These are phyloP conservation scores for Trichoderma semiorbis DNA, from an alignment of 2,329 filamentous ascomycete genomes.

Conservation along the genomic window DNA sequence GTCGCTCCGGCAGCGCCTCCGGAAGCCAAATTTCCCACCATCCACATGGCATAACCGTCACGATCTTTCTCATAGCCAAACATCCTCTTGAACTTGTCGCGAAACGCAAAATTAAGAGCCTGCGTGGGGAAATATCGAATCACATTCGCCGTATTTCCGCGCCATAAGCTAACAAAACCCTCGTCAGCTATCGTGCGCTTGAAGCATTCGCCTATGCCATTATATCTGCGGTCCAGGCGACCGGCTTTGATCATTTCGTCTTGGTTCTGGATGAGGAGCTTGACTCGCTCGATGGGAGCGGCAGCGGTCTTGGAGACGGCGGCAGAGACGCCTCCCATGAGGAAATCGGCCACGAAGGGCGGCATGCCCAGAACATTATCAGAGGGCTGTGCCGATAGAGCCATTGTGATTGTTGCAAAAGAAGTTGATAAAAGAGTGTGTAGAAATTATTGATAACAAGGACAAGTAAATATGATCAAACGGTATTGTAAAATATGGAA, in stretches of 20 bases:
- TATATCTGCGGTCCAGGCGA: not conserved
- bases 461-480: not conserved
- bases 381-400: not conserved
- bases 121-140: conserved; percentile 8
- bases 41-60: not conserved
- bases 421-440: not conserved
- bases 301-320: conserved; percentile 3
- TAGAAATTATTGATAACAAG: too few species aligned
- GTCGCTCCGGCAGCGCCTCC: conserved; percentile 1
- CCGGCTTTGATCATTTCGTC: conserved; percentile 10
- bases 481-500: not conserved
- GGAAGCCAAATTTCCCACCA: not conserved
- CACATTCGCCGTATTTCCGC: conserved; percentile 3
- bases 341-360: not conserved
- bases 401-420: not conserved
- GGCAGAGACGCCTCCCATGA: conserved; percentile 3
- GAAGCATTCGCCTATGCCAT: not conserved
- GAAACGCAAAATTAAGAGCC: conserved; percentile 8
- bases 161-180: not conserved
- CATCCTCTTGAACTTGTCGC: not conserved
- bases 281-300: conserved; percentile 9
- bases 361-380: not conserved
- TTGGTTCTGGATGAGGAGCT: conserved; percentile 13
- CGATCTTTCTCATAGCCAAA: conserved; percentile 1
- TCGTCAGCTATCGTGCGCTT: not conserved